These are phyloP conservation scores for Alternaria brassicicola DNA, from an alignment of 2,329 filamentous ascomycete species.

Conservation along the genomic window DNA sequence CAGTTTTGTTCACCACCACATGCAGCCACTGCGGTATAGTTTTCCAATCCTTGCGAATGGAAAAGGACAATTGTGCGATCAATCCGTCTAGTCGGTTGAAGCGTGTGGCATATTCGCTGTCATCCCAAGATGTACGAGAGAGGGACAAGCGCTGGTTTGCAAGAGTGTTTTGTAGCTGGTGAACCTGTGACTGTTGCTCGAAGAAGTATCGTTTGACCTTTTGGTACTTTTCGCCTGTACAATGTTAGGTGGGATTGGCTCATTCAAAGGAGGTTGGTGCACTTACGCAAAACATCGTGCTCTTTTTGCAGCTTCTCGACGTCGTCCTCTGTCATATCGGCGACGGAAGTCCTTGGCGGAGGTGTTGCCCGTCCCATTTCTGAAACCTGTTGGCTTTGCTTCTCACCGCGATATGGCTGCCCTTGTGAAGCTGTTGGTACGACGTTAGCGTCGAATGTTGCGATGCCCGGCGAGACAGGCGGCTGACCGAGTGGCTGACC, in stretches of 20 bases:
- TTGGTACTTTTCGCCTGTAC: constrained; percentile 87
- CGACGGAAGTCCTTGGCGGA: constrained; percentile 49
- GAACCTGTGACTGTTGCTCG: constrained; percentile 86
- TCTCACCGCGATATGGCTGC: constrained; percentile 51
- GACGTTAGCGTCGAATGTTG: constrained; percentile 54
- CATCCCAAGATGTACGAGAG: constrained; percentile 91
- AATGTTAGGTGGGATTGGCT: constrained; percentile 3
- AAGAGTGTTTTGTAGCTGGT: constrained; percentile 95
- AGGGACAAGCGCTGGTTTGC: constrained; percentile 94
- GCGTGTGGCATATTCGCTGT: constrained; percentile 87
- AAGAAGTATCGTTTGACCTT: constrained; percentile 98
- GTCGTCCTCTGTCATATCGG: constrained; percentile 57
- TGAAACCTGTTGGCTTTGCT: constrained; percentile 35
- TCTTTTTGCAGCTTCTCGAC: constrained; percentile 56
- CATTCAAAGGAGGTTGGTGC: not conserved
- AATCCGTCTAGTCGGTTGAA: constrained; percentile 92
- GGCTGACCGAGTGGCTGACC: constrained; percentile 46
- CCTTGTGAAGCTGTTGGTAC: constrained; percentile 54
- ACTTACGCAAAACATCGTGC: constrained; percentile 58
- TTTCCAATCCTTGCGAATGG: constrained; percentile 94
- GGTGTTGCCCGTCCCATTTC: constrained; percentile 53
- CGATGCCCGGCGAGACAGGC: constrained; percentile 47
- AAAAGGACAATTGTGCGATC: constrained; percentile 93
- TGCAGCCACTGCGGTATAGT: constrained; percentile 80
- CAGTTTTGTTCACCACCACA: constrained; percentile 81